Evolutionary conservation across 2,329 filamentous ascomycete genomes (phyloP), one percentile per base, ranked within the genome.

Genomic region (Cadophora sp.): DNA sequence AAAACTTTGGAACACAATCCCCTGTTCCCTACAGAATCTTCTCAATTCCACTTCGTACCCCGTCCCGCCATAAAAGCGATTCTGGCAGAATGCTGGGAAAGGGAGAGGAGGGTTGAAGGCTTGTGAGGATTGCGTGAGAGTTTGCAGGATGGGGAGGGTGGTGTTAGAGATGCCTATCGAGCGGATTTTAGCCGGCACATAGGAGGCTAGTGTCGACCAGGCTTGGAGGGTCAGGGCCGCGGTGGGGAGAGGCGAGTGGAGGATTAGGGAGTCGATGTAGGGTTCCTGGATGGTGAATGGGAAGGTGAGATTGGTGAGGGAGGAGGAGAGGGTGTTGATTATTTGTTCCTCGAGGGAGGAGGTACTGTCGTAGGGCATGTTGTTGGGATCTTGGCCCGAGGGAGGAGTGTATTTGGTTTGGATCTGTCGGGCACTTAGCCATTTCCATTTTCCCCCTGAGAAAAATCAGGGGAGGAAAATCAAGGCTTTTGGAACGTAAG

Each of bases 321-420:
- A 95, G 0, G 86, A 89, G 53, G 83, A 81, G 48, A 96, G 82
- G 0, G 91, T 94, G 48, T 86, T 81, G 72, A 85, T 84, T 22
- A 94, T 86, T 78, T 94, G 90, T 22, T 89, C 83, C 16, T 82
- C 82, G 29, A 94, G 79, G 1, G 88, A 83, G 12, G 84, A 83
- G 1, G 81, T 76, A 1, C 86, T 78, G 73, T 90, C 83, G 78
- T 93, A 93, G 0, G 91, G 91, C 79, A 89, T 83, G 60, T 87
- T 83, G 26, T 79, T 75, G 1, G 81, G 81, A 74, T 90, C 86
- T 77, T 94, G 91, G 27, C 87, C 89, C 19, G 79, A 79, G 4
- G 87, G 78, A 0, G 90, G 84, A 1, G 91, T 93, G 81, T 91
- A 96, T 78, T 95, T 96, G n/a, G 92, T 94, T 84, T 97, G 92